These are phyloP conservation scores for Cokeromyces recurvatus DNA, from an alignment of 371 early-diverging fungal genomes.

Conservation along the genomic window DNA sequence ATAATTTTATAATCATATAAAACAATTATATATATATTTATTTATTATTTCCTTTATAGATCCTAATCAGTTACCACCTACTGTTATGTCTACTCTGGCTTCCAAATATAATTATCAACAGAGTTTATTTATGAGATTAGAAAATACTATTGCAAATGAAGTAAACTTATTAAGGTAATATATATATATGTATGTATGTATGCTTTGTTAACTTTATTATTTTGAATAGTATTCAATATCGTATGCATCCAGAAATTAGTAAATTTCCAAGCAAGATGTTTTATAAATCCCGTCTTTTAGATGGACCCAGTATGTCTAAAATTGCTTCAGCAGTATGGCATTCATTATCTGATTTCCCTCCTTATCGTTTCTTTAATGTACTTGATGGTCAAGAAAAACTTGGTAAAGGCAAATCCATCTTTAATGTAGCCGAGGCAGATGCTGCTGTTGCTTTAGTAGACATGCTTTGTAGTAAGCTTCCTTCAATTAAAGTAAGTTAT, in stretches of 20 bases:
- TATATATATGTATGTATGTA: no score
- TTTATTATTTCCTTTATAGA: slow-evolving; percentile 45
- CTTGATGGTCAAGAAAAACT: slow-evolving; percentile 64
- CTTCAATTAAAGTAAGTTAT: slow-evolving; percentile 49
- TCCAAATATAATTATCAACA: slow-evolving; percentile 78
- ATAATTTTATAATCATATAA: neutral
- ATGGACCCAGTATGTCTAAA: slow-evolving; percentile 70
- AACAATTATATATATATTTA: neutral
- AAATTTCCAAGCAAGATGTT: slow-evolving; percentile 78
- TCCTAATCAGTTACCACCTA: slow-evolving; percentile 96
- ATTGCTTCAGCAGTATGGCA: slow-evolving; percentile 80
- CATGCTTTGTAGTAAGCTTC: slow-evolving; percentile 48
- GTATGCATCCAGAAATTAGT: slow-evolving; percentile 96
- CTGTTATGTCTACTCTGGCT: slow-evolving; percentile 79
- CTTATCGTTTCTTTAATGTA: slow-evolving; percentile 81
- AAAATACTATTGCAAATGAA: slow-evolving; percentile 53
- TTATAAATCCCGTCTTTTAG: slow-evolving; percentile 71
- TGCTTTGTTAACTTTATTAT: neutral
- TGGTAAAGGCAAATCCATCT: slow-evolving; percentile 69
- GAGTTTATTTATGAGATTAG: slow-evolving; percentile 84
- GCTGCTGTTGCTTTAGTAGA: slow-evolving; percentile 72
- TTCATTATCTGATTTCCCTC: slow-evolving; percentile 51
- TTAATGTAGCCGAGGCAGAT: slow-evolving; percentile 76
- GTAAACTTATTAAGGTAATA: slow-evolving; percentile 69
- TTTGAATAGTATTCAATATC: slow-evolving; percentile 80